Percentiles rank a stretch among this genome's conserved stretches.
These are phyloP conservation scores for Rhodomyrtus psidioides DNA, from an alignment of 441 rosid species.

Conservation along the genomic window DNA sequence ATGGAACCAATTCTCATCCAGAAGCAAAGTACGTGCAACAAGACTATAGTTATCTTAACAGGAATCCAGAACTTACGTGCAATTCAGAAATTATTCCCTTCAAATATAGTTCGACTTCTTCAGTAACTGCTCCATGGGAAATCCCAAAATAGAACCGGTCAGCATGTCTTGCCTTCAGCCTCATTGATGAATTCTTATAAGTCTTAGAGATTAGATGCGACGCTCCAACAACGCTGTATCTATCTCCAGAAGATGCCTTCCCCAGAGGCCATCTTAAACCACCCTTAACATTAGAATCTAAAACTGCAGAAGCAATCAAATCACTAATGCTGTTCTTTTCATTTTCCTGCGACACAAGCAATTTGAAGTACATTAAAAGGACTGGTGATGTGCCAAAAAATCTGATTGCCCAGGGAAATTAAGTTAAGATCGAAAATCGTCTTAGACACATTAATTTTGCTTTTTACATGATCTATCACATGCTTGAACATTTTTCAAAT, in stretches of 20 bases:
- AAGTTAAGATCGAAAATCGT: neutral
- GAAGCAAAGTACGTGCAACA: neutral
- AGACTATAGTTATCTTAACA: neutral
- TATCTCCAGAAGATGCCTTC: neutral
- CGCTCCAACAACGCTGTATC: neutral
- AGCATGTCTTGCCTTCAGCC: neutral
- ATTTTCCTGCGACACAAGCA: neutral
- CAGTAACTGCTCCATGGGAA: neutral
- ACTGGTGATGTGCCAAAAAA: neutral
- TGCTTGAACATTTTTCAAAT: neutral
- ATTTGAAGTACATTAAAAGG: neutral
- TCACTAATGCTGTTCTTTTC: neutral
- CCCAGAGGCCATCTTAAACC: neutral
- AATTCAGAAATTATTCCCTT: neutral
- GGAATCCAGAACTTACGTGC: neutral
- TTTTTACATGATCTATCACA: neutral
- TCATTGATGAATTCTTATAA: neutral
- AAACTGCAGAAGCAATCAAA: neutral
- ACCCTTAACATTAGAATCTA: neutral
- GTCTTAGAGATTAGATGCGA: neutral
- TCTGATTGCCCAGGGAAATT: neutral
- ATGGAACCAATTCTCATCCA: neutral
- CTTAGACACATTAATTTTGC: neutral
- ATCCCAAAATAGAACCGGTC: neutral
- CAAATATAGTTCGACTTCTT: neutral